A percentile compares a stretch with the other conserved stretches of the same genome.
Conservation (phyloP, 306 rosid genomes). For the Glycine soja region DNA sequence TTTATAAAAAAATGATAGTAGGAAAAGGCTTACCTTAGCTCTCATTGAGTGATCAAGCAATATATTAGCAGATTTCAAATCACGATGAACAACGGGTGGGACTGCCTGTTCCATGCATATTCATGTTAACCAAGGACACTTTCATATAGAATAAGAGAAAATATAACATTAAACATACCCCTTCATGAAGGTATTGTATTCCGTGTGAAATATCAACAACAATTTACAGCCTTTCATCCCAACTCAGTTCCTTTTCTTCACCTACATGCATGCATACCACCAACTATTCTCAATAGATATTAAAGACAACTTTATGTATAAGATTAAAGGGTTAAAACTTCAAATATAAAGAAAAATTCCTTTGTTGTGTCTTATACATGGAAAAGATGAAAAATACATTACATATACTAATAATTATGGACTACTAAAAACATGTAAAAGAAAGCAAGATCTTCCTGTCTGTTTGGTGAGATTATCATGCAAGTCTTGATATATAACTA, state of each 20-base stretch:
- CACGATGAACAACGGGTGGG: conserved; percentile 84
- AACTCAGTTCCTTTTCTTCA: conserved; percentile 67
- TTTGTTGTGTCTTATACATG: neutral
- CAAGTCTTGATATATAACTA: neutral
- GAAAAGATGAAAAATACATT: neutral
- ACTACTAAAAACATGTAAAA: conserved; percentile 18
- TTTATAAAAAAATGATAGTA: conserved; percentile 17
- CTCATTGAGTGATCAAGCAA: conserved; percentile 74
- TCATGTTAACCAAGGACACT: conserved; percentile 33
- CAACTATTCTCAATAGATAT: conserved; percentile 39
- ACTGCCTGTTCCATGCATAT: conserved; percentile 70
- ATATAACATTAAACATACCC: conserved; percentile 55
- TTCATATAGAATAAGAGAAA: conserved; percentile 12
- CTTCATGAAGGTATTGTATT: conserved; percentile 87
- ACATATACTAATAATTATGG: neutral
- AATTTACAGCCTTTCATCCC: conserved; percentile 84
- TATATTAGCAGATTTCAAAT: conserved; percentile 82
- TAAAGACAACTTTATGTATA: conserved; percentile 4
- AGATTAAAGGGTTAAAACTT: neutral
- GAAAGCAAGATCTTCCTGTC: conserved; percentile 2
- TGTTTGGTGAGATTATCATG: neutral
- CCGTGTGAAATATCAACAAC: conserved; percentile 82
- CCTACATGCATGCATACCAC: conserved; percentile 52
- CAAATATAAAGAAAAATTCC: neutral
- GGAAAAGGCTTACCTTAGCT: conserved; percentile 68